Conservation (phyloP, 2,329 filamentous ascomycete species). For the Beauveria sp. region DNA sequence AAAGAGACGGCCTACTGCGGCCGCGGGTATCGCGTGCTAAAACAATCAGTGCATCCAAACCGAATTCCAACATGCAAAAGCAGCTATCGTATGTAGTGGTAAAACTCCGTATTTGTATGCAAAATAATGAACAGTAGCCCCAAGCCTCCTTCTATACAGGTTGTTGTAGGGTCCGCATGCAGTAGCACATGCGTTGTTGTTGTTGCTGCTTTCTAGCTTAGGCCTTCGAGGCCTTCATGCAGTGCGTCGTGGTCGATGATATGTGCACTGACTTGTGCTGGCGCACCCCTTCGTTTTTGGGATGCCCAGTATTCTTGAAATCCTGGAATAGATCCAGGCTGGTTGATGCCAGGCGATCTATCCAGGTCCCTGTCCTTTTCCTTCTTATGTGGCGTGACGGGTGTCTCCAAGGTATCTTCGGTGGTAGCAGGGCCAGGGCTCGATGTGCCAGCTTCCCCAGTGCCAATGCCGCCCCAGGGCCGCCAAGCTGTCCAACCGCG, state of each 20-base stretch:
- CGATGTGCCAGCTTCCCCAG: constrained; percentile 3
- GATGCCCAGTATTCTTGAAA: constrained; percentile 52
- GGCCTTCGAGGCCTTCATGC: constrained; percentile 44
- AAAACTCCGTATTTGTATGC: constrained; percentile 6
- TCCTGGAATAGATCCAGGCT: constrained; percentile 65
- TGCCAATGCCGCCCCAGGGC: constrained; percentile 43
- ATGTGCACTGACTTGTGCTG: constrained; percentile 50
- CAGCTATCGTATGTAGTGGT: background rate
- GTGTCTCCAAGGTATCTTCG: background rate
- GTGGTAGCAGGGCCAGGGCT: constrained; percentile 2
- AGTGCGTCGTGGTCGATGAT: constrained; percentile 53
- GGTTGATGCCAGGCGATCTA: constrained; percentile 68
- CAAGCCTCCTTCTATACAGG: background rate
- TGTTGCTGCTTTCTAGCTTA: constrained; percentile 9
- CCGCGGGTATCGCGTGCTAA: constrained; percentile 15
- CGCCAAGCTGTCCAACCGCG: constrained; percentile 34
- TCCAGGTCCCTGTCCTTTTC: constrained; percentile 31
- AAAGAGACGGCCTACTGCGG: constrained; percentile 14
- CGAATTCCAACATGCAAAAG: background rate
- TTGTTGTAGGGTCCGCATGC: background rate
- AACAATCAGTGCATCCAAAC: constrained; percentile 4
- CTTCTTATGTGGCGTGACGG: constrained; percentile 12
- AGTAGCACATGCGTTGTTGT: background rate
- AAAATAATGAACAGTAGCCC: background rate
- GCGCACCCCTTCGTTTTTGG: constrained; percentile 43